A percentile compares a stretch with the other conserved stretches of the same genome.
Evolutionary conservation across 208 protist species (phyloP).

Genomic region (Leishmania amazonensis): DNA sequence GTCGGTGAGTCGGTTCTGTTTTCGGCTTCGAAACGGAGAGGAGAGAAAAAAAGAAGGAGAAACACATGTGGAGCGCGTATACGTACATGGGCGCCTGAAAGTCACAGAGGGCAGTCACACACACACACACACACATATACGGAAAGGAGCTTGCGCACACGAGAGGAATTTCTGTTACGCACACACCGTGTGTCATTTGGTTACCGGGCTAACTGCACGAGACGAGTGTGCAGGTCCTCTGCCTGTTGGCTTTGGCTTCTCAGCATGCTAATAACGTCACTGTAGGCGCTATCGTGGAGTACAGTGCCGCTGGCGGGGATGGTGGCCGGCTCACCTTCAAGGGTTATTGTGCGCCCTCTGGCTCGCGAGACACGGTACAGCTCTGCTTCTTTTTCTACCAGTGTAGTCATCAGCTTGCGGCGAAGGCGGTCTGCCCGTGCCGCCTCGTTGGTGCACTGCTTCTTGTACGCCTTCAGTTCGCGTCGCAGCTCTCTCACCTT

Average conservation of each 20-base stretch:
- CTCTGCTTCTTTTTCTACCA: conserved; percentile 56
- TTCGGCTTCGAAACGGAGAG: neutral
- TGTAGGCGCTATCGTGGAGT: neutral
- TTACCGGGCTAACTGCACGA: conserved; percentile 56
- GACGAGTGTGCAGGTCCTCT: conserved; percentile 55
- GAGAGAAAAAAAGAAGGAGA: conserved; percentile 18
- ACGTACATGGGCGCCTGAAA: neutral
- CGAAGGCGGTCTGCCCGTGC: conserved; percentile 58
- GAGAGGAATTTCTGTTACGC: neutral
- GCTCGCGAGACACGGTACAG: conserved; percentile 10
- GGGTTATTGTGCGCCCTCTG: neutral
- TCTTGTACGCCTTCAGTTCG: conserved; percentile 58
- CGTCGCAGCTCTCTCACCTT: conserved; percentile 42
- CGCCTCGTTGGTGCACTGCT: conserved; percentile 44
- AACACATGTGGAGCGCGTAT: neutral
- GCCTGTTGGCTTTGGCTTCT: conserved; percentile 68
- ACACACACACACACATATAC: neutral
- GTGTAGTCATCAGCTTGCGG: conserved; percentile 52
- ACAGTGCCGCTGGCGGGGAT: neutral
- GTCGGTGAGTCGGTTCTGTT: neutral
- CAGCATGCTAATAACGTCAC: conserved; percentile 68
- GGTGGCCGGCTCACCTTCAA: conserved; percentile 4
- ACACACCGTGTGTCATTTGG: neutral
- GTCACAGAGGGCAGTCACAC: neutral
- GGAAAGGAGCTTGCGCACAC: neutral